Evolutionary conservation across 371 early-diverging fungal genomes (phyloP), one percentile per base, ranked within the genome.

Genomic region (Mortierella sp.): DNA sequence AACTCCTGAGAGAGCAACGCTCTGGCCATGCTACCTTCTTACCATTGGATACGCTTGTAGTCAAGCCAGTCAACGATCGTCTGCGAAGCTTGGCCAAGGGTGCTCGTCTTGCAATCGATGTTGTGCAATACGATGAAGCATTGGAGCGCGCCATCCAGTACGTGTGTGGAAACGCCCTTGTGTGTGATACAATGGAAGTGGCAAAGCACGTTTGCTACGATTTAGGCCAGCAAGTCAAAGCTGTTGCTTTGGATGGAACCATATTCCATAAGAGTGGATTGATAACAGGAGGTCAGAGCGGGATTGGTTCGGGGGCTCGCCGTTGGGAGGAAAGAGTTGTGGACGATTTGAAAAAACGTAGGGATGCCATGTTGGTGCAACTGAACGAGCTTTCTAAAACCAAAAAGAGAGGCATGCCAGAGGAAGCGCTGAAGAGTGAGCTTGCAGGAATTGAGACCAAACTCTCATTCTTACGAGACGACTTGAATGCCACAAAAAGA

Each of bases 231-330:
- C 91, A 95, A 66, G 94, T 96, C 65, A 96, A 97, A 88, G 94
- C 94, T 47, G 97, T 98, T 6, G 93, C 97, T 1, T 79, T 98
- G 75, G 97, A 98, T 75, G 99, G 99, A 22, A 92, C 94, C 4
- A 90, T 98, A 7, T 94, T 99, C 75, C 98, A 99, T 84, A 96
- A 94, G 76, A 95, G 90, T 67, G 99, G 98, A 54, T 83, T 97
- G 71, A 99, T 99, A 63, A 98, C 98, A 0, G 99, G 99, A 79
- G 95, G 94, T 35, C 83, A 85, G 42, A 84, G 82, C 26, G 85
- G 82, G 1, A 65, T 83, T 22, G 72, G 74, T 15, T 59, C 84
- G 2, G 59, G 85, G 1, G 86, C 90, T 7, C 87, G 89, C 61
- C 85, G 92, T 58, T 98, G 98, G 97, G 93, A 97, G 62, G 96